phyloP scores from a whole-genome alignment of 1,284 basidiomycete genomes.

The Takashimella koratensis region DNA sequence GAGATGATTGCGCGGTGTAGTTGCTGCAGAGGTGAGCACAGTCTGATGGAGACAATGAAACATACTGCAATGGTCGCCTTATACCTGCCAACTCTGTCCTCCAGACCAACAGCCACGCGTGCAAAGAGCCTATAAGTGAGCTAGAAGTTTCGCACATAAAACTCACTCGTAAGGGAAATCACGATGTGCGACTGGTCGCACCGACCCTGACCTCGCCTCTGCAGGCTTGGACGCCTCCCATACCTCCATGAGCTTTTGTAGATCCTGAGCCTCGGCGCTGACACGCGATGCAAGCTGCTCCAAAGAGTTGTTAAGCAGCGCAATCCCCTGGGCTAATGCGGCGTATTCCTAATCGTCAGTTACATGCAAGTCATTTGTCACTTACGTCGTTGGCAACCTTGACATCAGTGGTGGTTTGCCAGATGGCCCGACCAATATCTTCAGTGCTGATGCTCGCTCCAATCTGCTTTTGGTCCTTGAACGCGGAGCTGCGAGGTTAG shows the following conservation, averaged over 20 bases:
- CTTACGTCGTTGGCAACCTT: constrained; percentile 37
- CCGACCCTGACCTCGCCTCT: constrained; percentile 30
- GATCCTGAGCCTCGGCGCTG: constrained; percentile 30
- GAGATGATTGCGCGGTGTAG: constrained; percentile 34
- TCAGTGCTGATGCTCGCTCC: constrained; percentile 30
- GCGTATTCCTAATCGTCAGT: constrained; percentile 26
- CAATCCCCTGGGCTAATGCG: constrained; percentile 33
- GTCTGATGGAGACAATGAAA: neutral
- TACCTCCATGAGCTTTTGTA: constrained; percentile 37
- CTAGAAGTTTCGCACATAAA: too few relatives aligned
- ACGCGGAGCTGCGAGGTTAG: constrained; percentile 14
- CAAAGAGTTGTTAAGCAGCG: constrained; percentile 23
- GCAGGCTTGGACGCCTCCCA: constrained; percentile 37
- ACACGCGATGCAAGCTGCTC: constrained; percentile 29
- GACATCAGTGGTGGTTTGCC: constrained; percentile 38
- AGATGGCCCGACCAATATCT: constrained; percentile 36
- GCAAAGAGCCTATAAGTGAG: constrained; percentile 40
- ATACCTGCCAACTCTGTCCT: constrained; percentile 38
- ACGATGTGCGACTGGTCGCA: constrained; percentile 33
- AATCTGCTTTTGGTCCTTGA: constrained; percentile 38
- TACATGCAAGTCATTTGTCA: neutral
- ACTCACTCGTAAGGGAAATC: constrained; percentile 43
- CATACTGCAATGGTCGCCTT: constrained; percentile 36
- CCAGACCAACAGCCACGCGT: constrained; percentile 26
- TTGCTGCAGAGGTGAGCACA: constrained; percentile 21